Base-by-base conservation (phyloP, 2,329 filamentous ascomycete species). In the Epichloe baconii region DNA sequence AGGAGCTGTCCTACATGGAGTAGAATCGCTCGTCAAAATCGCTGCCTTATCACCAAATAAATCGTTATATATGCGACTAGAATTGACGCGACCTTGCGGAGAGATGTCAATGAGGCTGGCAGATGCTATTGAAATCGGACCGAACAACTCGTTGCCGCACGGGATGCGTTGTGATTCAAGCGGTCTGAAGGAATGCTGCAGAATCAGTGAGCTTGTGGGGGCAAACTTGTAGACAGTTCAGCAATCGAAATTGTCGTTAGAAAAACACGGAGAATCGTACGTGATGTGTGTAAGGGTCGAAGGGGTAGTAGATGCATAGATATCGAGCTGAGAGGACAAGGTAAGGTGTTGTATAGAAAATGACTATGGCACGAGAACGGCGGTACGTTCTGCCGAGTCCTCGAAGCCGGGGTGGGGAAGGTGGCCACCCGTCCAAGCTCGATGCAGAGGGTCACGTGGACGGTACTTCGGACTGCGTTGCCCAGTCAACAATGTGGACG, bases 1-100 rank as follows among this genome's bases (percentile, higher is more conserved):
- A 56, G 55, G 54, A 57, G 56, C 53, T 52, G 58, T 61, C 56
- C 66, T 68, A 68, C 66, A 69, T 69, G 66, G 55, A 61, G 54
- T 26, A 47, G 42, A 36, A 48, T 49, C 44, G 48, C 46, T 49
- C 23, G 40, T 41, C 49, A 52, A 45, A 51, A 49, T 56, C 50
- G 50, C 52, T 52, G 42, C 37, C 44, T 50, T 42, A 11, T 36
- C 52, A 48, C 46, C 26, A 23, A 34, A 40, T 15, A 26, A 15
- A 17, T 42, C 12, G 44, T 44, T 19, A 14, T 12, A 41, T n/a
- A 37, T 44, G 48, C 15, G 31, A 19, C 38, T 36, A 19, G 14
- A 12, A 36, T 36, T 37, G 47, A 40, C n/a, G 48, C 35, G 44
- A 34, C 34, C 17, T 21, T 26, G 34, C 15, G 23, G 36, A 17